These are phyloP conservation scores for Dentipellis fragilis DNA, from an alignment of 768 basidiomycete genomes.

Conservation along the genomic window DNA sequence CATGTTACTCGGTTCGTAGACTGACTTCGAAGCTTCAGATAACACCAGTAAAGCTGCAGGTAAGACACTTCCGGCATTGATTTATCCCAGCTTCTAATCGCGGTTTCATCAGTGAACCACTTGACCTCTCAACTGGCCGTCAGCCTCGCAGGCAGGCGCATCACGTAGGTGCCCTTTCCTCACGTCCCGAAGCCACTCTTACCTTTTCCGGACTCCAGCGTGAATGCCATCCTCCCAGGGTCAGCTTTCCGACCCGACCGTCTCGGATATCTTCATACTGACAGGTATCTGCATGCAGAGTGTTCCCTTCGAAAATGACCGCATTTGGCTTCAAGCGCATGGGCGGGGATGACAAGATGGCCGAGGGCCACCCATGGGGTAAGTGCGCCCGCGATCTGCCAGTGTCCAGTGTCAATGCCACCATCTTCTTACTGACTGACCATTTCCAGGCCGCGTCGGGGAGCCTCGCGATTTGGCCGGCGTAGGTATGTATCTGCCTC, in stretches of 20 bases:
- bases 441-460: conserved; percentile 50
- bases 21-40: conserved; percentile 32
- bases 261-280: background rate
- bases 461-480: conserved; percentile 62
- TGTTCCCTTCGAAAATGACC: conserved; percentile 84
- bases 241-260: conserved; percentile 19
- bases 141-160: conserved; percentile 45
- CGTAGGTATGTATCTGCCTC: conserved; percentile 24
- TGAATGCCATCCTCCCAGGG: conserved; percentile 83
- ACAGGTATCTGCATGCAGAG: conserved; percentile 22
- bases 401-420: background rate
- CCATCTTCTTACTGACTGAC: conserved; percentile 1
- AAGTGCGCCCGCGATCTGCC: conserved; percentile 1
- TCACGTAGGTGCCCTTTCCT: conserved; percentile 44
- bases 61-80: background rate
- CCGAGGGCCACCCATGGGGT: conserved; percentile 56
- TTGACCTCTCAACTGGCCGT: conserved; percentile 64
- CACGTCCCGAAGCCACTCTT: background rate
- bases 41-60: conserved; percentile 74
- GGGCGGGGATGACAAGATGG: conserved; percentile 40
- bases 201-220: conserved; percentile 29
- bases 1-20: background rate
- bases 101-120: conserved; percentile 44
- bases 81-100: background rate
- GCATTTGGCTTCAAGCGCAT: conserved; percentile 50